These are phyloP conservation scores for Salix dunnii DNA, from an alignment of 345 rosid genomes.

Conservation along the genomic window DNA sequence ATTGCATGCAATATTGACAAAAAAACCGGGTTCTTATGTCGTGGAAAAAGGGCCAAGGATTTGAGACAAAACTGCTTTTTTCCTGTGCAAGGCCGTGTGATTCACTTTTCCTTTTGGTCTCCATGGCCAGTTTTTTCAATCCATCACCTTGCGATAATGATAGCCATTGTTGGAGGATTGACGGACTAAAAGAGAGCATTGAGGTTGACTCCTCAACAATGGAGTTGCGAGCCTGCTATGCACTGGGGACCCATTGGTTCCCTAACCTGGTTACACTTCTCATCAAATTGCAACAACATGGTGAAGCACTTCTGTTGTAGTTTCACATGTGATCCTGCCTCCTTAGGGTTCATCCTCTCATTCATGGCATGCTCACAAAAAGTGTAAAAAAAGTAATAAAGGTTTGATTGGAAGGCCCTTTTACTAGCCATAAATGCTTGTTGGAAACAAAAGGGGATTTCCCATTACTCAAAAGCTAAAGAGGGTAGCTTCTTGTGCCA, in stretches of 20 bases:
- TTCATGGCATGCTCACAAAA: slow-evolving; percentile 23
- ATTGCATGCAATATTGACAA: slow-evolving; percentile 15
- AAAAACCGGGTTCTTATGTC: background rate
- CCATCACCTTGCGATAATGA: slow-evolving; percentile 26
- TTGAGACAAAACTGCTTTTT: slow-evolving; percentile 23
- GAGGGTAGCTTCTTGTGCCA: background rate
- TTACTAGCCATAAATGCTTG: slow-evolving; percentile 13
- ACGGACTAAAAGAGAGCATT: slow-evolving; percentile 40
- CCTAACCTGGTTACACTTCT: slow-evolving; percentile 46
- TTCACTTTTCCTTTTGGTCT: slow-evolving; percentile 45
- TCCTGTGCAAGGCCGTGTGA: slow-evolving; percentile 31
- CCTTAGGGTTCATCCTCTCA: slow-evolving; percentile 3
- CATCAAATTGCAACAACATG: slow-evolving; percentile 35
- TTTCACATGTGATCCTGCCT: slow-evolving; percentile 11
- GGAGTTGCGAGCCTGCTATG: slow-evolving; percentile 27
- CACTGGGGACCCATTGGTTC: slow-evolving; percentile 57
- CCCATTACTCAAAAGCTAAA: slow-evolving; percentile 18
- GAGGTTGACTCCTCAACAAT: slow-evolving; percentile 67
- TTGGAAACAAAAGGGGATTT: slow-evolving; percentile 8
- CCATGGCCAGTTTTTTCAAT: slow-evolving; percentile 16
- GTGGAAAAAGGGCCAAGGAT: background rate
- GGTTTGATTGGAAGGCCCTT: slow-evolving; percentile 15
- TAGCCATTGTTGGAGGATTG: slow-evolving; percentile 37
- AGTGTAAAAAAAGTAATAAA: background rate
- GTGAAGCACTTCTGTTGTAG: slow-evolving; percentile 28